Conservation (phyloP, 768 basidiomycete genomes). For the Lactarius sp. region DNA sequence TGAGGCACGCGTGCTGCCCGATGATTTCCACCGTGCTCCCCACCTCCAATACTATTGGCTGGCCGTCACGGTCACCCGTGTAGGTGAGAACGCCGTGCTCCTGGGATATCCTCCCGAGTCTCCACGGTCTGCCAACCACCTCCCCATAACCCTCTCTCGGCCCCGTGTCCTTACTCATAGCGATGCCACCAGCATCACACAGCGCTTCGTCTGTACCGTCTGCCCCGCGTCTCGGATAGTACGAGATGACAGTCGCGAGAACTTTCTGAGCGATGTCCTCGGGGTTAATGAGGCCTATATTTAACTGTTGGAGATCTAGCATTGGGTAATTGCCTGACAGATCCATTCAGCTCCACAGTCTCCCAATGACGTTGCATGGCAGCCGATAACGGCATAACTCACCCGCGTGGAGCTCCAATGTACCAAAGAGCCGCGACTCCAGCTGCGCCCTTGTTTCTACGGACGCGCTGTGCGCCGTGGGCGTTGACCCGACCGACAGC, state of each 20-base stretch:
- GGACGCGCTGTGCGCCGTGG: conserved; percentile 75
- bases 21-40: conserved; percentile 68
- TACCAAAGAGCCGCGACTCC: conserved; percentile 48
- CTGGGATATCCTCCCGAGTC: conserved; percentile 60
- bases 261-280: conserved; percentile 61
- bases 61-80: conserved; percentile 26
- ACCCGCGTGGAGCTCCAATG: conserved; percentile 76
- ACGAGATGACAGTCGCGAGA: conserved; percentile 69
- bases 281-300: conserved; percentile 60
- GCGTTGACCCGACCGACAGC: conserved; percentile 82
- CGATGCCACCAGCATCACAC: conserved; percentile 79
- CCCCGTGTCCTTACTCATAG: conserved; percentile 84
- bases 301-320: conserved; percentile 78
- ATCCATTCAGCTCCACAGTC: background rate
- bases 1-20: conserved; percentile 84
- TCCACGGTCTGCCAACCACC: conserved; percentile 61
- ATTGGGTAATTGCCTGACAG: conserved; percentile 72
- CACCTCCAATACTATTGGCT: conserved; percentile 36
- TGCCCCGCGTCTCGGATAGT: conserved; percentile 64
- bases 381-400: background rate
- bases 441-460: conserved; percentile 44
- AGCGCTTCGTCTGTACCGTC: conserved; percentile 67
- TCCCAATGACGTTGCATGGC: no score
- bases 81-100: conserved; percentile 72
- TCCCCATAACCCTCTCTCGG: conserved; percentile 68